Conservation (phyloP, 1,284 basidiomycete species). For the Fomitiporia mediterranea region DNA sequence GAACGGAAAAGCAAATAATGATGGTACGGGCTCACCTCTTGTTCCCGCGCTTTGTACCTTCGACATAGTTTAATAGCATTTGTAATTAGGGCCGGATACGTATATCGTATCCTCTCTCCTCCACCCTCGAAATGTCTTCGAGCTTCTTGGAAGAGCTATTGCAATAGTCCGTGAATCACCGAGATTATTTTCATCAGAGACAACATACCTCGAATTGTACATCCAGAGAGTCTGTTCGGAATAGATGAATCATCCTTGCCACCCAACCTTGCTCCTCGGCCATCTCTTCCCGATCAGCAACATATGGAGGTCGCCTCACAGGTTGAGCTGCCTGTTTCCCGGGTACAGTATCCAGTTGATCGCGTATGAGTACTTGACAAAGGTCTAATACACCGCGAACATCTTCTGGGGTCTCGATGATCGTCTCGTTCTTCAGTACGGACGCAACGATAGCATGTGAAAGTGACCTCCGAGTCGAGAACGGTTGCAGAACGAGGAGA, state of each 20-base stretch:
- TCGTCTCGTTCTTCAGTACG: conserved; percentile 90
- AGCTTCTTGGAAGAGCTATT: conserved; percentile 81
- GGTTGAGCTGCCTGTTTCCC: conserved; percentile 38
- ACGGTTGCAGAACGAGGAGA: conserved; percentile 79
- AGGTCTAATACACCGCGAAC: conserved; percentile 88
- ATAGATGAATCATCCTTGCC: conserved; percentile 92
- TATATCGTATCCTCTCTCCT: conserved; percentile 91
- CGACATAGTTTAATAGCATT: conserved; percentile 86
- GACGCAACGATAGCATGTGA: conserved; percentile 90
- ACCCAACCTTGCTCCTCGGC: conserved; percentile 98
- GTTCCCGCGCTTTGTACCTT: conserved; percentile 77
- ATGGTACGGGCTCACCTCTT: conserved; percentile 40
- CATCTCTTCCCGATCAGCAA: conserved; percentile 77
- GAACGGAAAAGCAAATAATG: not conserved
- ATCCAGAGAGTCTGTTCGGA: conserved; percentile 77
- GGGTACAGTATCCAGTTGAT: conserved; percentile 68
- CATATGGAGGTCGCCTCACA: conserved; percentile 40
- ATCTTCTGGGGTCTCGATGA: conserved; percentile 86
- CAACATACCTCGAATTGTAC: conserved; percentile 79
- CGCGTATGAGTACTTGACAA: conserved; percentile 86
- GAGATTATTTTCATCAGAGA: not conserved
- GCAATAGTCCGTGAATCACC: conserved; percentile 1
- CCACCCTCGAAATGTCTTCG: conserved; percentile 83
- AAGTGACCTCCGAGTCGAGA: conserved; percentile 82
- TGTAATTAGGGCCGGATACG: conserved; percentile 90